Evolutionary conservation across 768 basidiomycete genomes (phyloP).

Genomic region (Sarcodon aspratus): DNA sequence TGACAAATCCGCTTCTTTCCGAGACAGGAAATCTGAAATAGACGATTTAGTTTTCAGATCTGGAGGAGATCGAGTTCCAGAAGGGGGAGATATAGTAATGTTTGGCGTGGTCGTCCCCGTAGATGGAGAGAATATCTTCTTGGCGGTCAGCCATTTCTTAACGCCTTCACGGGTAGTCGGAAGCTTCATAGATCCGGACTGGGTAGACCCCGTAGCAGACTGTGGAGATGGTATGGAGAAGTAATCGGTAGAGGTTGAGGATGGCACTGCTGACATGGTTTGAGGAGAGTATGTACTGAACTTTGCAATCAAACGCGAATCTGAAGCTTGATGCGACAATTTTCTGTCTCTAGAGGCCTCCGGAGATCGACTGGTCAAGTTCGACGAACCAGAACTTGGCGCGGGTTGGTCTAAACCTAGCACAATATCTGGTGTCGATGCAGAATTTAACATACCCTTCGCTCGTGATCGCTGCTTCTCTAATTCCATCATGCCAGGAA

Average conservation of each 20-base stretch:
- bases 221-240: conserved; percentile 27
- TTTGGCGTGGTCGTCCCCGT: conserved; percentile 23
- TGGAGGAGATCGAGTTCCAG: conserved; percentile 20
- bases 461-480: conserved; percentile 61
- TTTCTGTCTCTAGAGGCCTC: conserved; percentile 47
- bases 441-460: conserved; percentile 36
- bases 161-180: conserved; percentile 73
- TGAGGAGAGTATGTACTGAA: conserved; percentile 31
- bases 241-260: conserved; percentile 39
- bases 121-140: conserved; percentile 39
- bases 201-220: conserved; percentile 11
- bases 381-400: conserved; percentile 23
- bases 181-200: conserved; percentile 30
- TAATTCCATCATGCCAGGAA: conserved; percentile 75
- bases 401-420: conserved; percentile 31
- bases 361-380: conserved; percentile 33
- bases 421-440: conserved; percentile 37
- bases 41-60: conserved; percentile 50
- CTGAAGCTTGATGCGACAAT: conserved; percentile 58
- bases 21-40: conserved; percentile 47
- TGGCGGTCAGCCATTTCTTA: conserved; percentile 65
- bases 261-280: conserved; percentile 26
- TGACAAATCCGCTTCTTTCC: conserved; percentile 44
- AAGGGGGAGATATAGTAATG: conserved; percentile 9
- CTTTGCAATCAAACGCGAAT: conserved; percentile 49